Percentiles rank a stretch among this genome's conserved stretches.
These are phyloP conservation scores for Cryptococcus sp. DNA, from an alignment of 1,284 basidiomycete species.

Conservation along the genomic window DNA sequence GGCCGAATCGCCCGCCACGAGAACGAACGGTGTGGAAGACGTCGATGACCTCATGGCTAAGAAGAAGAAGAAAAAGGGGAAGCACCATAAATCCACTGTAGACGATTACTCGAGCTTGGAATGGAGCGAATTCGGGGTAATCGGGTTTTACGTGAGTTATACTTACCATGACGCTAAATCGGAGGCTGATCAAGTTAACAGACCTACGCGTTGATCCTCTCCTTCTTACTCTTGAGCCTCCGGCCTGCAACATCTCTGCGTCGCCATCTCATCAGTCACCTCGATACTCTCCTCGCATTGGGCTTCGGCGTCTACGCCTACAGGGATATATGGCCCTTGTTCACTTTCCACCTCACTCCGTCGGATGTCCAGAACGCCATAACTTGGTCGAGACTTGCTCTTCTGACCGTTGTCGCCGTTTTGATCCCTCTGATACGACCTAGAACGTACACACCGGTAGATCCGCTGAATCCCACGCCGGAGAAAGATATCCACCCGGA, in stretches of 20 bases:
- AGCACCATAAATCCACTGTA: constrained; percentile 32
- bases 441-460: constrained; percentile 55
- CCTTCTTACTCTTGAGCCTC: constrained; percentile 44
- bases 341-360: constrained; percentile 57
- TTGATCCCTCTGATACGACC: constrained; percentile 59
- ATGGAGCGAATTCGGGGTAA: constrained; percentile 50
- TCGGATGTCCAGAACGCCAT: constrained; percentile 52
- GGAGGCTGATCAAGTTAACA: constrained; percentile 16
- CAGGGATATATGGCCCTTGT: constrained; percentile 66
- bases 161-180: neutral
- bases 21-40: constrained; percentile 2
- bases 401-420: constrained; percentile 54
- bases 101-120: constrained; percentile 49
- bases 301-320: constrained; percentile 59
- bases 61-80: constrained; percentile 39
- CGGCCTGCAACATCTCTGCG: constrained; percentile 39
- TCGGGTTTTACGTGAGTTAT: constrained; percentile 48
- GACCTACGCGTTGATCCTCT: constrained; percentile 44
- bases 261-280: constrained; percentile 42
- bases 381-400: constrained; percentile 51
- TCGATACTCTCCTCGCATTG: constrained; percentile 53
- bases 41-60: constrained; percentile 12
- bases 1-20: constrained; percentile 37
- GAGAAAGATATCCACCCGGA: constrained; percentile 61
- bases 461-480: constrained; percentile 48